Percentiles rank a stretch among this genome's conserved stretches.
phyloP scores from a whole-genome alignment of 805 yeast species.

The Monosporozyma unispora region DNA sequence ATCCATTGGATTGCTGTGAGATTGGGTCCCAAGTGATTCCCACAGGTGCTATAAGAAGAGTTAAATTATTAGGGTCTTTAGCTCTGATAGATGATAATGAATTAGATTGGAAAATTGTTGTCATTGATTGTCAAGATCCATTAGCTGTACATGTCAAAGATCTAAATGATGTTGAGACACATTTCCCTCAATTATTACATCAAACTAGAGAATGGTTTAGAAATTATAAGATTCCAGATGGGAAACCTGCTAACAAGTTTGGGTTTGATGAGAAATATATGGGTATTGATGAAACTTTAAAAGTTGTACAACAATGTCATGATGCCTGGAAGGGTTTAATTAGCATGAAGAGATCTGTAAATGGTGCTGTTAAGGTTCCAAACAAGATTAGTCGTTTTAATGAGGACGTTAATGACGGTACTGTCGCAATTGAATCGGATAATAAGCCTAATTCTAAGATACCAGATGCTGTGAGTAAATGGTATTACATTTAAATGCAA shows the following conservation, averaged over 20 bases:
- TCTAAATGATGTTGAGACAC: constrained; percentile 56
- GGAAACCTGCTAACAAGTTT: constrained; percentile 66
- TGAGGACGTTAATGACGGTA: constrained; percentile 13
- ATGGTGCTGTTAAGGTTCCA: not conserved
- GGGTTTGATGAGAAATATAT: constrained; percentile 65
- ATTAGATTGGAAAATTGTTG: constrained; percentile 88
- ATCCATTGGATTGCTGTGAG: constrained; percentile 91
- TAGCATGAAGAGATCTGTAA: constrained; percentile 4
- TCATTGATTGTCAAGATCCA: constrained; percentile 59
- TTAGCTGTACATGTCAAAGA: constrained; percentile 50
- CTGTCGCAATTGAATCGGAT: not conserved
- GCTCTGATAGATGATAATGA: constrained; percentile 90
- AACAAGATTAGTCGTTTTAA: not conserved
- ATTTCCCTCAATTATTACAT: constrained; percentile 62
- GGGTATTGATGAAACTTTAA: constrained; percentile 49
- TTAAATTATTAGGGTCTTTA: constrained; percentile 64
- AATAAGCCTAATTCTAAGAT: constrained; percentile 11
- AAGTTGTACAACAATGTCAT: constrained; percentile 54
- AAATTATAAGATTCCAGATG: constrained; percentile 75
- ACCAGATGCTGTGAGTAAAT: constrained; percentile 35
- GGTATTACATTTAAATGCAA: constrained; percentile 21
- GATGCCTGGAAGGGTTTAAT: constrained; percentile 58
- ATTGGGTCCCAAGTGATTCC: constrained; percentile 55
- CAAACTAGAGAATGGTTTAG: constrained; percentile 73
- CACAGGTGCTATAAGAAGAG: constrained; percentile 58